Conservation (phyloP, 2,329 filamentous ascomycete genomes). For the Penicillium sp. region DNA sequence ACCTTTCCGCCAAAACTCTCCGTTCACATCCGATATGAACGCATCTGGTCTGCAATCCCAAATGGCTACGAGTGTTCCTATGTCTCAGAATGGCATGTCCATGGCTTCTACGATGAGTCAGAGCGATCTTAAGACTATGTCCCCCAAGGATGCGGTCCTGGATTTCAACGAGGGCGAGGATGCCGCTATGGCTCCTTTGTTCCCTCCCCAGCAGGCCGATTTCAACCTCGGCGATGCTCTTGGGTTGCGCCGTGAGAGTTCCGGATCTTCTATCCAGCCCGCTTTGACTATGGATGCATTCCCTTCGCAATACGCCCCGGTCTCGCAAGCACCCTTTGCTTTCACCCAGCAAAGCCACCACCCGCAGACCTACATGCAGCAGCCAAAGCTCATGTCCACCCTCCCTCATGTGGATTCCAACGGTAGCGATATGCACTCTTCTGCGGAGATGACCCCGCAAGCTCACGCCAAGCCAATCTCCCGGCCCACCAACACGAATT, state of each 20-base stretch:
- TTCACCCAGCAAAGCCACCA: constrained; percentile 33
- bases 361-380: constrained; percentile 39
- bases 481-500: constrained; percentile 64
- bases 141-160: constrained; percentile 85
- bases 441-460: constrained; percentile 38
- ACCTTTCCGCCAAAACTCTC: constrained; percentile 74
- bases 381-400: constrained; percentile 59
- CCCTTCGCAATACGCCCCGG: constrained; percentile 41
- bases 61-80: constrained; percentile 40
- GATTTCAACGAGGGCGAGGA: constrained; percentile 77
- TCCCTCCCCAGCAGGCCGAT: constrained; percentile 61
- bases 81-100: constrained; percentile 32
- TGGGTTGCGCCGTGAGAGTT: constrained; percentile 38
- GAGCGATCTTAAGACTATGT: constrained; percentile 76
- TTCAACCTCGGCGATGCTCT: constrained; percentile 49
- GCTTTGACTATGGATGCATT: constrained; percentile 46
- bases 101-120: constrained; percentile 26
- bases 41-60: constrained; percentile 40
- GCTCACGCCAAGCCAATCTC: constrained; percentile 35
- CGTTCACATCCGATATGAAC: constrained; percentile 54
- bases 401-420: constrained; percentile 64
- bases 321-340: constrained; percentile 52
- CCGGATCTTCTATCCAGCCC: constrained; percentile 35
- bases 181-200: constrained; percentile 66
- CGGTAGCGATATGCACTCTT: constrained; percentile 49